phyloP scores from a whole-genome alignment of 345 rosid genomes.

The Psidium friedrichsthalianum region DNA sequence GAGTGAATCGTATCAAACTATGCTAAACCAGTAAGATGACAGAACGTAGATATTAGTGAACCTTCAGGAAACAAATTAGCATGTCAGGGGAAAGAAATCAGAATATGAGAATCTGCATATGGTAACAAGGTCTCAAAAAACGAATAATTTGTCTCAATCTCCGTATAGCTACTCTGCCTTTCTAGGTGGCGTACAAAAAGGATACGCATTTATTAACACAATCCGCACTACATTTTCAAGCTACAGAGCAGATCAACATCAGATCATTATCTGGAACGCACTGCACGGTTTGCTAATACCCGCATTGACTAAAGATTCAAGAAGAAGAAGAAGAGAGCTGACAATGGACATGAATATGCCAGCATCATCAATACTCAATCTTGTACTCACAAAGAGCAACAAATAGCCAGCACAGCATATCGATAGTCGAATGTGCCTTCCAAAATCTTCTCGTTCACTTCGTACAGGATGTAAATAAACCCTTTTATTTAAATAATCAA shows the following conservation, averaged over 20 bases:
- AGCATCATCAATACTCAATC: background rate
- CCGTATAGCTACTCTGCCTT: background rate
- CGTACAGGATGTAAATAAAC: background rate
- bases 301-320: background rate
- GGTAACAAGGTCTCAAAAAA: background rate
- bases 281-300: background rate
- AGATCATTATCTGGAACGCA: background rate
- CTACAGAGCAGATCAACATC: background rate
- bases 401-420: background rate
- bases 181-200: background rate
- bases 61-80: background rate
- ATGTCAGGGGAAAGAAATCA: background rate
- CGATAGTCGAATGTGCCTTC: background rate
- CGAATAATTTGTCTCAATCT: background rate
- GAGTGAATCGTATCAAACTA: background rate
- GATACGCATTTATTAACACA: background rate
- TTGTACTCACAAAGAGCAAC: background rate
- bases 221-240: background rate
- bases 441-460: background rate
- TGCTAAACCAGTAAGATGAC: background rate
- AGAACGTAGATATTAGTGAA: background rate
- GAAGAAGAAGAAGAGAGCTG: background rate
- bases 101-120: background rate
- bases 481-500: background rate
- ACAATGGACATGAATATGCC: background rate